Evolutionary conservation across 768 basidiomycete genomes (phyloP), one percentile per base, ranked within the genome.

Genomic region (Mycena olivaceomarginata): DNA sequence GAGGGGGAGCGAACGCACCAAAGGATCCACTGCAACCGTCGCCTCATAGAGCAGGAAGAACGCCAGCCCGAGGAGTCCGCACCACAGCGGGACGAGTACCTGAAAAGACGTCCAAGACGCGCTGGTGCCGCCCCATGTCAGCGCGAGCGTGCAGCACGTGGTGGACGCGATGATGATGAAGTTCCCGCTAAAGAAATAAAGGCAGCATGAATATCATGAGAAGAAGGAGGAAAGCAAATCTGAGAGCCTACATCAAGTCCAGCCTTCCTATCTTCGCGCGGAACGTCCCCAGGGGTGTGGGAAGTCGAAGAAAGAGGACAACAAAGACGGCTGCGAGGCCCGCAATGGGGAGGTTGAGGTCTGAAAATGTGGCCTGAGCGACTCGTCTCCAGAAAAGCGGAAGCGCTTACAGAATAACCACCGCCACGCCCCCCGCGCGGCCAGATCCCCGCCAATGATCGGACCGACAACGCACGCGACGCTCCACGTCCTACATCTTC

Each of bases 71-170:
- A 84, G 9, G 7, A 88, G 56, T 1, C 91, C 90, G 25, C 86
- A 37, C 46, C 87, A 74, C 9, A 91, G 82, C 0, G 91, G 89
- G 0, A 83, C 85, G n/a, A 92, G 81, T 6, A 90, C 86, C 1
- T 78, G 81, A 18, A 75, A 77, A 0, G 87, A 88, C 6, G 77
- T 70, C 91, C 91, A 91, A 0, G 87, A 75, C 67, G 84, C 88
- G 4, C 80, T 77, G 8, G 85, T 81, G 9, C 91, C 91, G 2
- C 87, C 91, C 89, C 86, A 87, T 11, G 88, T 86, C 64, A 88
- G 71, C 16, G 81, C 86, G 48, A 88, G 79, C 10, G 82, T 80
- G 31, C 75, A 73, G 39, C 84, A 79, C 5, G 82, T 80, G 0
- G 85, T 84, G 39, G 82, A 82, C 1, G 78, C 72, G 45, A 85